Evolutionary conservation across 140 eudicot genomes (phyloP).

Genomic region (Stevia rebaudiana): DNA sequence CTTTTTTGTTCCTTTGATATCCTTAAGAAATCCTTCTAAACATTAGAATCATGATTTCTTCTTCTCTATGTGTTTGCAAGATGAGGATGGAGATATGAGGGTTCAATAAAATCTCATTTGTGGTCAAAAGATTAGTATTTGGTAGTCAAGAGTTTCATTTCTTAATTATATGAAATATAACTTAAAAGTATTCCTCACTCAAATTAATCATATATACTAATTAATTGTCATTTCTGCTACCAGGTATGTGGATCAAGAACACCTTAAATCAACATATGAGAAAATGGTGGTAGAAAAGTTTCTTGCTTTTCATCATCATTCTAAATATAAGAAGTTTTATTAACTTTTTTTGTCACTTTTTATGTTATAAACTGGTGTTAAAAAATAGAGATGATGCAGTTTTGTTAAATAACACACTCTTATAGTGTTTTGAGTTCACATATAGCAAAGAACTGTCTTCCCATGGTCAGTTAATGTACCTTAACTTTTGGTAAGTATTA

Average conservation of each 20-base stretch:
- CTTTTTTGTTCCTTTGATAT: background rate
- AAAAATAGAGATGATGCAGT: constrained; percentile 6
- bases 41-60: too few relatives aligned
- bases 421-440: constrained; percentile 32
- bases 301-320: constrained; percentile 77
- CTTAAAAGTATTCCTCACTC: background rate
- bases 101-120: background rate
- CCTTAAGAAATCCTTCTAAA: too few relatives aligned
- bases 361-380: background rate
- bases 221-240: background rate
- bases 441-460: constrained; percentile 28
- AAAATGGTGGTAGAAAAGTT: constrained; percentile 58
- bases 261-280: constrained; percentile 56
- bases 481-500: constrained; percentile 24
- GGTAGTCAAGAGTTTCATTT: background rate
- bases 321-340: constrained; percentile 50
- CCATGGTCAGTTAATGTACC: constrained; percentile 14
- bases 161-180: background rate
- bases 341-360: constrained; percentile 2
- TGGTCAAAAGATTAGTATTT: background rate
- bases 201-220: background rate
- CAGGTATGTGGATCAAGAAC: constrained; percentile 77
- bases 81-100: background rate
- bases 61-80: background rate
- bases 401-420: constrained; percentile 1